Conservation (phyloP, 1,284 basidiomycete genomes). For the Cutaneotrichosporon dermatis region DNA sequence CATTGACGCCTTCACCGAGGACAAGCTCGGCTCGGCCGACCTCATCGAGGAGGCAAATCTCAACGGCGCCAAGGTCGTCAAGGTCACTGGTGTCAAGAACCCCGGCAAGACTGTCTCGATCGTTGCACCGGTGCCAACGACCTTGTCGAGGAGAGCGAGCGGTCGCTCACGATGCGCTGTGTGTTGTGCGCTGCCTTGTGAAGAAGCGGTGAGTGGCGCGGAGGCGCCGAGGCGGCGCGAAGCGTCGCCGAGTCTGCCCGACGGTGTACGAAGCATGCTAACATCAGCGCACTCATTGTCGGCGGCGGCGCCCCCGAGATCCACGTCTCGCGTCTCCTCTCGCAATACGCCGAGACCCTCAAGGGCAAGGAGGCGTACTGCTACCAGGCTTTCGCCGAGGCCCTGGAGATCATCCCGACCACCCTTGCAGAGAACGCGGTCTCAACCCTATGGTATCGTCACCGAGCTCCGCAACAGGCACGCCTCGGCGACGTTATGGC, state of each 20-base stretch:
- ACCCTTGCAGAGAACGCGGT: conserved; percentile 97
- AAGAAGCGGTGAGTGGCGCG: conserved; percentile 76
- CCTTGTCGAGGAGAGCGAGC: conserved; percentile 94
- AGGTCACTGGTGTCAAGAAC: conserved; percentile 93
- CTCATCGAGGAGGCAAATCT: conserved; percentile 86
- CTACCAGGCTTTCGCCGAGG: conserved; percentile 97
- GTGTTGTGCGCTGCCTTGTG: conserved; percentile 95
- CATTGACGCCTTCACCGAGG: conserved; percentile 97
- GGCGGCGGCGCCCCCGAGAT: conserved; percentile 98
- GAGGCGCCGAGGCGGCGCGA: too few relatives aligned
- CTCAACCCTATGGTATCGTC: conserved; percentile 98
- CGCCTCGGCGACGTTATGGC: conserved; percentile 87
- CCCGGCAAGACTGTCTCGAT: conserved; percentile 91
- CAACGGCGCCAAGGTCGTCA: conserved; percentile 85
- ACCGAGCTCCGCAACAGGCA: conserved; percentile 97
- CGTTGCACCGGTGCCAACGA: conserved; percentile 93
- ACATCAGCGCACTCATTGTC: conserved; percentile 83
- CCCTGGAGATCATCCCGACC: conserved; percentile 95
- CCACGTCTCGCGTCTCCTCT: conserved; percentile 88
- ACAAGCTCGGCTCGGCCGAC: conserved; percentile 96
- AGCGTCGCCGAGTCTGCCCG: too few relatives aligned
- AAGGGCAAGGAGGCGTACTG: conserved; percentile 99
- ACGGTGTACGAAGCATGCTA: too few relatives aligned
- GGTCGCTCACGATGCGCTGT: conserved; percentile 97
- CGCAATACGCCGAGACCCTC: conserved; percentile 87